phyloP scores from a whole-genome alignment of 306 rosid genomes.

The Canavalia ensiformis region DNA sequence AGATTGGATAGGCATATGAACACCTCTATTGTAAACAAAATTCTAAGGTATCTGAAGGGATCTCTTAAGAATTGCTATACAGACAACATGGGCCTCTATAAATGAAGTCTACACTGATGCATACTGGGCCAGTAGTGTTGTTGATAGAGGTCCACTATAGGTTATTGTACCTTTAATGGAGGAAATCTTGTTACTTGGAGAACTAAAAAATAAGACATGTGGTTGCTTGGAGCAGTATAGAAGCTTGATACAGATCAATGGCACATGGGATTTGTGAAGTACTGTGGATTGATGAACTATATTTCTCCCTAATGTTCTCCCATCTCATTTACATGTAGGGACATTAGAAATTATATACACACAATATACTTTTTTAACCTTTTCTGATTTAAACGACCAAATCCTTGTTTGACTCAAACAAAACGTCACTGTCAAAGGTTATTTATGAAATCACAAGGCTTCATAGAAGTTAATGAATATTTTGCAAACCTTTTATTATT shows the following conservation, averaged over 20 bases:
- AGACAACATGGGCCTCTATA: too few species aligned
- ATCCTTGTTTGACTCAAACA: conserved; percentile 18
- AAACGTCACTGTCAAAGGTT: background rate
- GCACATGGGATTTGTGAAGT: background rate
- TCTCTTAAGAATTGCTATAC: too few species aligned
- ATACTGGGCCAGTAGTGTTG: background rate
- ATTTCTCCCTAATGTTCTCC: background rate
- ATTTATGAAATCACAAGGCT: background rate
- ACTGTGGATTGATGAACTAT: background rate
- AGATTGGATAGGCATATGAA: too few species aligned
- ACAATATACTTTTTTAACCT: conserved; percentile 1
- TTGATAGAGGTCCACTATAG: background rate
- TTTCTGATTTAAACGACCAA: conserved; percentile 19
- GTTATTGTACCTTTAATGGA: background rate
- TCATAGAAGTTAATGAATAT: conserved; percentile 8
- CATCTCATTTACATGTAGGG: background rate
- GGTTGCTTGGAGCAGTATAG: background rate
- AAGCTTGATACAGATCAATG: background rate
- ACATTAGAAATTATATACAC: background rate
- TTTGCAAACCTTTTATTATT: conserved; percentile 8
- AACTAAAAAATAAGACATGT: background rate
- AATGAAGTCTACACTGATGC: background rate
- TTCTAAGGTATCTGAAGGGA: too few species aligned
- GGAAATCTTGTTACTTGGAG: background rate
- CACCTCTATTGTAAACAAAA: too few species aligned